Base-by-base conservation (phyloP, 805 yeast species). In the Candida sonorensis region DNA sequence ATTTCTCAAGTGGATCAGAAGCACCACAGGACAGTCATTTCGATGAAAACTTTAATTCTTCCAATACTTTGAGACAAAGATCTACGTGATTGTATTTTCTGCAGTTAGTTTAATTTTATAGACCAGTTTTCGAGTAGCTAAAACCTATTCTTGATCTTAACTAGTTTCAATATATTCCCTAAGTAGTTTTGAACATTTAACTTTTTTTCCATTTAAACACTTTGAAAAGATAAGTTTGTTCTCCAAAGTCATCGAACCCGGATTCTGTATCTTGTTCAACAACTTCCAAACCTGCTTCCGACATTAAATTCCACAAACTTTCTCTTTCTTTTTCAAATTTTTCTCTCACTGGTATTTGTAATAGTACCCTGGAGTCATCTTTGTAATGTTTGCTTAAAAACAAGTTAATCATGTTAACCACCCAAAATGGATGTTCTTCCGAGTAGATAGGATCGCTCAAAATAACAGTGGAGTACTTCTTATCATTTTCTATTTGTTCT, bases 391-490 rank as follows among this genome's bases (percentile, higher is more conserved):
- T 35, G 10, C 36, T 35, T 1, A 78, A 46, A 33, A 83, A 77
- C 26, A 46, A 42, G 3, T 48, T 45, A 5, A 88, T 60, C 68
- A 84, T 78, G 30, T 71, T 54, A 5, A 72, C 69, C 1, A 90
- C 75, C 75, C 83, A 73, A 11, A 54, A 52, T 1, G 97, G 97
- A 50, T 90, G 97, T 20, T 73, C 68, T 0, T 79, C 61, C 0
- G 95, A 82, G 53, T 92, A 90, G 2, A 90, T 76, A 0, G 97
- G 96, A 55, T 90, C 98, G 14, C 95, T 81, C 4, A 86, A 57
- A 0, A 92, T 61, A 4, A 90, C 64, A 0, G 85, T 72, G 25
- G 72, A 67, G 51, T 70, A 85, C 26, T 53, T 9, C 39, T 37
- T 4, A 26, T 35, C 19, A 29, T 46, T 16, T 43, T 46, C 4